Base-by-base conservation (phyloP, 371 early-diverging fungal genomes). In the Rhizomucor miehei region DNA sequence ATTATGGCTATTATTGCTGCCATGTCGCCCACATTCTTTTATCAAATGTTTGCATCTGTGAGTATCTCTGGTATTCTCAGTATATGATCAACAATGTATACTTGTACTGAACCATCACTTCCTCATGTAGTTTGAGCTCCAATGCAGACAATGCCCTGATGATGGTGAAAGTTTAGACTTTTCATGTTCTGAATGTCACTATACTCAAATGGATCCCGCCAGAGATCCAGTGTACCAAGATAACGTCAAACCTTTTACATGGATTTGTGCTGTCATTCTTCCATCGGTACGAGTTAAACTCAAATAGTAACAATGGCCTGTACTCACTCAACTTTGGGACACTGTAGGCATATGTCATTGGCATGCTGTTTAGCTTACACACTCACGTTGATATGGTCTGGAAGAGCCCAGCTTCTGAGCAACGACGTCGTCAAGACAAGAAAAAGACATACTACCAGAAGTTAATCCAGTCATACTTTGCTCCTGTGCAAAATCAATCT, bases 21-120 rank as follows among this genome's bases (percentile, higher is more conserved):
- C 8, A 88, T 98, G 60, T 91, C 94, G 0, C 97, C 98, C 2
- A 95, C 97, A 1, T 55, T 97, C 44, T 98, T 97, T 63, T 94
- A 94, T 68, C 88, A 90, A 57, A 88, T 91, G 37, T 95, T 91
- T 72, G 97, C 94, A 4, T 80, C 76, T 14, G 85, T 86, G 78
- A 63, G 75, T 52, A 43, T 12, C 14, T 34, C 17, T 2, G 11
- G n/a, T n/a, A n/a, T n/a, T 44, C 10, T 13, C 9, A 37, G 16
- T 34, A 5, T 8, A 10, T 40, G 24, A 37, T 34, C 25, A n/a
- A n/a, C n/a, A n/a, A n/a, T 38, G 25, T 51, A 44, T 44, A 14
- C 38, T 19, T 10, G 11, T 16, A 14, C 45, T 10, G 16, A 9
- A 44, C 16, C 25, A 16, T 13, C 17, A 20, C 21, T n/a, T 17